Percentiles rank a stretch among this genome's conserved stretches.
These are phyloP conservation scores for Oryza glaberrima DNA, from an alignment of 176 grass and related monocot species.

Conservation along the genomic window DNA sequence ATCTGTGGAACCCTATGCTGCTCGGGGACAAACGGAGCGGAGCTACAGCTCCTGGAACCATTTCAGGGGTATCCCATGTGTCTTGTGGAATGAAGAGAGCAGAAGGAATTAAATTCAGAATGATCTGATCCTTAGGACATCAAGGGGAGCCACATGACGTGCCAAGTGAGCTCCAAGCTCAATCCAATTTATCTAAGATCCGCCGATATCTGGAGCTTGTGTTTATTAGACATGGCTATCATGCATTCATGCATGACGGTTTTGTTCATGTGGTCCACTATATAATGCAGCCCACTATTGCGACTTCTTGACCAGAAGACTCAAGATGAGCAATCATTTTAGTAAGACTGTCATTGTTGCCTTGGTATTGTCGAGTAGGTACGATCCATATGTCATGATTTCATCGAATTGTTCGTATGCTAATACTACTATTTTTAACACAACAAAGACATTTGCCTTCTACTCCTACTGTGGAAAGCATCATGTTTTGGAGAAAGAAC, in stretches of 20 bases:
- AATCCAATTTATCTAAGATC: not conserved
- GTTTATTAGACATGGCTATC: not conserved
- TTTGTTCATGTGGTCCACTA: not conserved
- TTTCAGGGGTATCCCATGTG: constrained; percentile 52
- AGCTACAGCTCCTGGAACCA: constrained; percentile 8
- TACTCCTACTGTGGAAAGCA: not conserved
- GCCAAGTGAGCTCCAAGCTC: constrained; percentile 6
- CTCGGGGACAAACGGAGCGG: constrained; percentile 9
- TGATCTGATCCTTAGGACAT: not conserved
- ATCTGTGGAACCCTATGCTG: constrained; percentile 3
- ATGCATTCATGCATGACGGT: not conserved
- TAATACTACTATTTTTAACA: not conserved
- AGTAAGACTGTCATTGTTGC: not conserved
- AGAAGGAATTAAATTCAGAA: not conserved
- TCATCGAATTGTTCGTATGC: not conserved
- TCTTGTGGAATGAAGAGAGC: not conserved
- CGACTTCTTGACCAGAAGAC: not conserved
- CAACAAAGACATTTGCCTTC: not conserved
- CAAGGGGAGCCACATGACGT: constrained; percentile 1
- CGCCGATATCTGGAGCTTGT: not conserved
- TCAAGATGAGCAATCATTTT: not conserved
- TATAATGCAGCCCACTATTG: not conserved
- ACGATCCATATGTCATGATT: not conserved
- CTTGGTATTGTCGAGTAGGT: not conserved
- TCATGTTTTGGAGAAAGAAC: not conserved